Percentiles rank a stretch among this genome's conserved stretches.
These are phyloP conservation scores for Dillenia turbinata DNA, from an alignment of 164 flowering plant species.

Conservation along the genomic window DNA sequence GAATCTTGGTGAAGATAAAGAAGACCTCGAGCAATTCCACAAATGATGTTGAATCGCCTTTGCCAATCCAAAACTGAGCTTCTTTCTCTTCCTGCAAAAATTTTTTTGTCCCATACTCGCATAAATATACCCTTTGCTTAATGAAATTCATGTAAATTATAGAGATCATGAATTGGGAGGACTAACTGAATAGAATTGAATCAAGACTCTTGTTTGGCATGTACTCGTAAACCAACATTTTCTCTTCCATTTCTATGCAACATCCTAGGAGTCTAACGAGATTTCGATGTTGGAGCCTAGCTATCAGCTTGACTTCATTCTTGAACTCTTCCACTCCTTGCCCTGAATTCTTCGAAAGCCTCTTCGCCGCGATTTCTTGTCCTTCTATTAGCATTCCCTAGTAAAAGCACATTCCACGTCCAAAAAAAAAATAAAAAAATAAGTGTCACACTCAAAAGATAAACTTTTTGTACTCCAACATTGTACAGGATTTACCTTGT, in stretches of 20 bases:
- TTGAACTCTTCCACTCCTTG: slow-evolving; percentile 69
- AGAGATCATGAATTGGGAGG: not conserved
- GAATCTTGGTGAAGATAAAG: slow-evolving; percentile 74
- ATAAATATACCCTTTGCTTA: too few relatives aligned
- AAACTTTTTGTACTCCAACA: not conserved
- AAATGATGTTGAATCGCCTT: slow-evolving; percentile 49
- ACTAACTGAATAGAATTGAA: slow-evolving; percentile 46
- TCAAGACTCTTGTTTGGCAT: slow-evolving; percentile 61
- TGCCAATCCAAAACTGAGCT: slow-evolving; percentile 41
- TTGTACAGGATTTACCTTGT: slow-evolving; percentile 39
- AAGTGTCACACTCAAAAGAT: not conserved
- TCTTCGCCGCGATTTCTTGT: slow-evolving; percentile 56
- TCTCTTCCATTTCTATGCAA: slow-evolving; percentile 54
- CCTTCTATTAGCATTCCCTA: slow-evolving; percentile 45
- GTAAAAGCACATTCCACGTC: not conserved
- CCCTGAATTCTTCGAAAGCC: slow-evolving; percentile 48
- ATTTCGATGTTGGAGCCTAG: slow-evolving; percentile 70
- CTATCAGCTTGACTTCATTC: slow-evolving; percentile 58
- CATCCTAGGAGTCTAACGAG: slow-evolving; percentile 64
- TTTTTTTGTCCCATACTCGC: too few relatives aligned
- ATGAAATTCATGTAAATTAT: too few relatives aligned
- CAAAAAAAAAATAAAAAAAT: not conserved
- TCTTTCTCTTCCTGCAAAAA: slow-evolving; percentile 18
- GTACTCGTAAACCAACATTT: slow-evolving; percentile 63
- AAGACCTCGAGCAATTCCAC: slow-evolving; percentile 71